phyloP scores from a whole-genome alignment of 805 yeast genomes.

The Candida koratica region DNA sequence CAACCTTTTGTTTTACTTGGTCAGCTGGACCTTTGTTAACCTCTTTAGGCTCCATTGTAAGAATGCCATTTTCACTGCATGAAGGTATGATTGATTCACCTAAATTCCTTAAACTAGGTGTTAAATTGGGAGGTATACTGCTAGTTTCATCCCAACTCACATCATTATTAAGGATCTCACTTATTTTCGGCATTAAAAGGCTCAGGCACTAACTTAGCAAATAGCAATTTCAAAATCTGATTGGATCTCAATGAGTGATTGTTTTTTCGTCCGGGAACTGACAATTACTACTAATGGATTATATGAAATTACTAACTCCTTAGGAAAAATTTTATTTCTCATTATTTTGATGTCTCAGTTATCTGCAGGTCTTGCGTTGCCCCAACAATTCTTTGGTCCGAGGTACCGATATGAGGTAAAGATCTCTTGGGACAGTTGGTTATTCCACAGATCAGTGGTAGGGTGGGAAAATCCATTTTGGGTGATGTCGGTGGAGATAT shows the following conservation, averaged over 20 bases:
- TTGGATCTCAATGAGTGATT: too few relatives aligned
- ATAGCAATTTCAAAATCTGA: too few relatives aligned
- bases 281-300: too few relatives aligned
- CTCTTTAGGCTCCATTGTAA: not conserved
- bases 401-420: too few relatives aligned
- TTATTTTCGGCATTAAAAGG: slow-evolving; percentile 10
- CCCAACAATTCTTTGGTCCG: too few relatives aligned
- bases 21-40: slow-evolving; percentile 11
- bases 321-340: slow-evolving; percentile 10
- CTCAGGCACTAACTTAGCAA: too few relatives aligned
- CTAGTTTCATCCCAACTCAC: slow-evolving; percentile 10
- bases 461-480: too few relatives aligned
- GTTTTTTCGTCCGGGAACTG: too few relatives aligned
- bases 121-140: not conserved
- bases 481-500: too few relatives aligned
- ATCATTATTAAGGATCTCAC: slow-evolving; percentile 7
- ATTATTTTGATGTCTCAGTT: slow-evolving; percentile 12
- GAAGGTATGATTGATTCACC: not conserved
- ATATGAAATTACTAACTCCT: slow-evolving; percentile 4
- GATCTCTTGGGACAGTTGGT: too few relatives aligned
- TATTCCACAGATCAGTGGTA: too few relatives aligned
- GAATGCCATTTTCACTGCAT: slow-evolving; percentile 3
- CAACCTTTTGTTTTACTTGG: slow-evolving; percentile 10
- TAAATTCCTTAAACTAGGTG: slow-evolving; percentile 6
- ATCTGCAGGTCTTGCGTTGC: slow-evolving; percentile 13